These are phyloP conservation scores for Kazachstania sp. DNA, from an alignment of 1,139 yeast species.

Conservation along the genomic window DNA sequence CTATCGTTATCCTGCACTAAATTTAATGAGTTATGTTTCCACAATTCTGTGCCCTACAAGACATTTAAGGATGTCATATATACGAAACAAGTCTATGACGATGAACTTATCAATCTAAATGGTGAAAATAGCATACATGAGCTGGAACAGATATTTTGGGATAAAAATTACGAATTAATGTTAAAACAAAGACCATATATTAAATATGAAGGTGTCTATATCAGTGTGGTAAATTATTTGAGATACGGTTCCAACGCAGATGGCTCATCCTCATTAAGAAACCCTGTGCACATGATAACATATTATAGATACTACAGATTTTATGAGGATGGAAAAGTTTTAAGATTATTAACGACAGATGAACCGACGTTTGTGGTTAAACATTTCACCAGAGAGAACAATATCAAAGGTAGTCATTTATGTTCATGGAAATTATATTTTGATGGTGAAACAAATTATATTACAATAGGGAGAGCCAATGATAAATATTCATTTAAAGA, in stretches of 20 bases:
- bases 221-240: conserved; percentile 75
- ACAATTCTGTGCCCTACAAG: conserved; percentile 48
- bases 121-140: conserved; percentile 38
- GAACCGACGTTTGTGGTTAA: conserved; percentile 62
- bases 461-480: conserved; percentile 54
- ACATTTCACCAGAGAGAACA: conserved; percentile 35
- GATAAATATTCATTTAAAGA: conserved; percentile 58
- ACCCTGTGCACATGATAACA: conserved; percentile 75
- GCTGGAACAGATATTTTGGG: conserved; percentile 40
- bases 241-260: conserved; percentile 69
- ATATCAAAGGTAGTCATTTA: conserved; percentile 27
- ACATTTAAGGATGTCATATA: conserved; percentile 48
- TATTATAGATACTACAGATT: conserved; percentile 81
- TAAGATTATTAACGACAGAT: conserved; percentile 54
- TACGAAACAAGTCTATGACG: conserved; percentile 47
- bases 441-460: conserved; percentile 39
- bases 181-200: conserved; percentile 53
- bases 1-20: conserved; percentile 55
- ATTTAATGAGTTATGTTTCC: conserved; percentile 55
- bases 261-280: conserved; percentile 58
- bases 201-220: conserved; percentile 75
- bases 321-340: conserved; percentile 67
- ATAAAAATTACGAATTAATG: conserved; percentile 49
- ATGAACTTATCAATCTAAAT: conserved; percentile 32
- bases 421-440: conserved; percentile 50